Base-by-base conservation (phyloP, 1,284 basidiomycete genomes). In the Sanghuangporus baumii region DNA sequence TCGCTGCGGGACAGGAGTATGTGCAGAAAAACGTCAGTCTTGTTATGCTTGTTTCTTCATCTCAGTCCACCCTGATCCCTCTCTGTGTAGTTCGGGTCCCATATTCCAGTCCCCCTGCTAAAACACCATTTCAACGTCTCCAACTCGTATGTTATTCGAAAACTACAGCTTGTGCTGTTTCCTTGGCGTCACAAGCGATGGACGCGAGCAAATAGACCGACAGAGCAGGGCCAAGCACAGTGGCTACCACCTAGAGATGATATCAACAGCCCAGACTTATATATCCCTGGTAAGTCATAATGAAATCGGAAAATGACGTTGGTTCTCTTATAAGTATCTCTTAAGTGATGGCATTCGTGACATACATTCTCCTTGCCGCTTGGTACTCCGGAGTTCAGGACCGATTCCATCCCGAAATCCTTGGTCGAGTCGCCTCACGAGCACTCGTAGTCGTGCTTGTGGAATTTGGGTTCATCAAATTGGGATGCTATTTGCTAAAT, bases 51-150 rank as follows among this genome's bases (percentile, higher is more conserved):
- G 6, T 59, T 65, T 7, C 62, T 55, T 47, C 61, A 31, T 52
- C 52, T 50, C 31, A 23, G 40, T 37, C 16, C 38, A 54, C 57
- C 51, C 57, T 63, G 58, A 57, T 12, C 34, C 20, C 26, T 37
- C 41, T 43, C 37, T 48, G 54, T 65, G 6, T 67, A 96, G 93
- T 88, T 96, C 68, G 89, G 89, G 12, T 85, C 89, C 8, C 80
- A 93, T 59, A 79, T 91, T 66, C 94, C 93, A 1, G 76, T 89
- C 16, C 81, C 86, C 14, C 81, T 88, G 46, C 80, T 98, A 63
- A 98, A 98, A 73, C 90, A 95, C 71, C 91, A 94, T 71, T 98
- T 98, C 77, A 95, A 98, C 73, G 97, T 99, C 14, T 96, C 94
- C 23, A 98, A 98, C 74, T 90, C 88, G 1, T 99, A 99, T 73